Base-by-base conservation (phyloP, 805 yeast genomes). In the Lachancea nothofagi region DNA sequence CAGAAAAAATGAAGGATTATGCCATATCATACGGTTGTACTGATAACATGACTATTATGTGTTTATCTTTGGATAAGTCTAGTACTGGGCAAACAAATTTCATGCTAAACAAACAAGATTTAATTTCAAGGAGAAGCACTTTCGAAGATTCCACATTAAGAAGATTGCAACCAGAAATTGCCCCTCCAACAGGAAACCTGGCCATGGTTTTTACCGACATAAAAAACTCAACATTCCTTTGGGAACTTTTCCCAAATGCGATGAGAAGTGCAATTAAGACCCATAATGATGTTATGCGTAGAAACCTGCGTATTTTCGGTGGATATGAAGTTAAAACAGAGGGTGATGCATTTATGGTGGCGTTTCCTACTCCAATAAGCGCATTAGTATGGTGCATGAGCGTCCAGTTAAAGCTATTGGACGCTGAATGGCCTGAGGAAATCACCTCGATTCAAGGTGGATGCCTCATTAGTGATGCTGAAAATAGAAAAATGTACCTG, bases 321-420 rank as follows among this genome's bases (percentile, higher is more conserved):
- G 99, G 98, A 2, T 93, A 93, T 59, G 99, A 93, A 61, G 98
- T 93, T 20, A 93, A 93, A 60, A 93, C 97, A 2, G 99, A 93
- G 77, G 99, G 99, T 57, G 99, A 93, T 70, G 96, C 98, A 0
- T 93, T 93, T 53, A 89, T 93, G 86, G 97, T 93, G 10, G 86
- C 97, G 9, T 93, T 93, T 61, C 95, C 96, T 0, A 81, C 95
- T 0, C 90, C 95, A 0, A 77, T 90, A 0, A 73, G 90, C 14
- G 97, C 97, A 0, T 67, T 93, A 45, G 70, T 87, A 26, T 93
- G 98, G 97, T 87, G 97, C 67, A 80, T 89, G 59, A 81, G 84
- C 34, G 96, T 90, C 5, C 99, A 93, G 60, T 74, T 81, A 41
- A 94, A 86, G 57, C 56, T 84, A 10, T 66, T 93, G 35, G 72